Evolutionary conservation across 441 rosid species (phyloP).

Genomic region (Rhodomyrtus psidioides): DNA sequence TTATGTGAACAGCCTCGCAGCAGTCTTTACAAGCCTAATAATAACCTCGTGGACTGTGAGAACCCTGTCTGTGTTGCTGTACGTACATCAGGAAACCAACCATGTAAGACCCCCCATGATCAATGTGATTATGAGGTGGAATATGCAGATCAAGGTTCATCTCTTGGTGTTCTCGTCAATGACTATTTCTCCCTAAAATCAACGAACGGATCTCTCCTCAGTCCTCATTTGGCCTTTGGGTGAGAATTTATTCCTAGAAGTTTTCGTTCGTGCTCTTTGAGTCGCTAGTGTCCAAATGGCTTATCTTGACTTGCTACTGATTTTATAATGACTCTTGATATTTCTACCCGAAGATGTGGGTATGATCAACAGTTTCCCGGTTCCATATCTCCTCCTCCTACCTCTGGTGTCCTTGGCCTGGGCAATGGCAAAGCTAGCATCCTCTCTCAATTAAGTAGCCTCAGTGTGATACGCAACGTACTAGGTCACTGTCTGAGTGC

Average conservation of each 20-base stretch:
- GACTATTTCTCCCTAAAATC: conserved; percentile 38
- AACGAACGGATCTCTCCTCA: conserved; percentile 36
- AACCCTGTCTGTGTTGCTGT: conserved; percentile 35
- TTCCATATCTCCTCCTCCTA: conserved; percentile 34
- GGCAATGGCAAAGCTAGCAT: conserved; percentile 53
- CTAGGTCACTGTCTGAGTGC: conserved; percentile 51
- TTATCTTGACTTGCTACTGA: not conserved
- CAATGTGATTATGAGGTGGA: conserved; percentile 51
- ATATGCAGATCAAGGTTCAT: conserved; percentile 52
- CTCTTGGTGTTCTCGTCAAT: conserved; percentile 39
- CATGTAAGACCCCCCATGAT: conserved; percentile 32
- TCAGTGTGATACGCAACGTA: conserved; percentile 31
- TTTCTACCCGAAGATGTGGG: conserved; percentile 38
- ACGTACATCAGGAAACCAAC: conserved; percentile 6
- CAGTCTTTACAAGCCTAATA: conserved; percentile 41
- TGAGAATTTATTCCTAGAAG: conserved; percentile 13
- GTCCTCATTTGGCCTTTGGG: conserved; percentile 64
- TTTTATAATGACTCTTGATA: not conserved
- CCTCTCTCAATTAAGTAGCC: conserved; percentile 29
- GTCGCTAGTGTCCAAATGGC: not conserved
- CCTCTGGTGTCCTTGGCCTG: conserved; percentile 59
- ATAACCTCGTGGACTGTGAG: conserved; percentile 30
- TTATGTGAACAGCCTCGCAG: conserved; percentile 27
- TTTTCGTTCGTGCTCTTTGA: not conserved
- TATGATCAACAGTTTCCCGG: conserved; percentile 28